Base-by-base conservation (phyloP, 1,139 yeast genomes). In the Debaryomycetaceae sp. region DNA sequence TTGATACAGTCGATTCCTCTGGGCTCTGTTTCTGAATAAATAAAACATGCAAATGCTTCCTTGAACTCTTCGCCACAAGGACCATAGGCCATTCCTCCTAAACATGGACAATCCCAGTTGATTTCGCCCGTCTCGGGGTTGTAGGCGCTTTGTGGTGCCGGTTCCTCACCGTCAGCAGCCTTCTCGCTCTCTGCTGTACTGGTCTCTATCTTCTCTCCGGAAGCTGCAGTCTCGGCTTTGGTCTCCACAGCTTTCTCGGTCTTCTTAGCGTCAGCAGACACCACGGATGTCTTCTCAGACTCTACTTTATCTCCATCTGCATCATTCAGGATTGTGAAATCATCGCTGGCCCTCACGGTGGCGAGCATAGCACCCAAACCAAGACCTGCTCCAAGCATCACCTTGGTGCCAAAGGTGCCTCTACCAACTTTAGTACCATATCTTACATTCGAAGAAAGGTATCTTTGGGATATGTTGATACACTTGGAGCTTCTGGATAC, bases 31-130 rank as follows among this genome's bases (percentile, higher is more conserved):
- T 85, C 89, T 9, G 98, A 89, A 72, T 86, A 91, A 31, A 94
- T 92, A 58, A 94, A 94, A 65, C 99, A 94, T 7, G 96, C 78
- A 61, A 94, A 94, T 0, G 98, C 98, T 42, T 80, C 92, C 71
- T 92, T 91, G 74, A 91, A 92, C 67, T 92, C 97, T 60, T 87
- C 96, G 42, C 98, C 98, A 67, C 98, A 91, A 44, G 98, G 97
- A 0, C 98, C 98, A 49, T 89, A 76, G 33, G 98, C 98, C 98
- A 92, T 92, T 38, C 98, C 98, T 32, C 98, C 98, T 44, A 94
- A 74, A 67, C 99, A 94, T n/a, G 98, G 97, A 63, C 99, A 94
- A 59, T 94, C 98, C 99, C 99, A 94, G 79, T 94, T 92, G 66
- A 94, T 94, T 63, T 92, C 98, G 31, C 98, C 98, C 5, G 99